phyloP scores from a whole-genome alignment of 1,139 yeast genomes.

The Spathaspora sp. region DNA sequence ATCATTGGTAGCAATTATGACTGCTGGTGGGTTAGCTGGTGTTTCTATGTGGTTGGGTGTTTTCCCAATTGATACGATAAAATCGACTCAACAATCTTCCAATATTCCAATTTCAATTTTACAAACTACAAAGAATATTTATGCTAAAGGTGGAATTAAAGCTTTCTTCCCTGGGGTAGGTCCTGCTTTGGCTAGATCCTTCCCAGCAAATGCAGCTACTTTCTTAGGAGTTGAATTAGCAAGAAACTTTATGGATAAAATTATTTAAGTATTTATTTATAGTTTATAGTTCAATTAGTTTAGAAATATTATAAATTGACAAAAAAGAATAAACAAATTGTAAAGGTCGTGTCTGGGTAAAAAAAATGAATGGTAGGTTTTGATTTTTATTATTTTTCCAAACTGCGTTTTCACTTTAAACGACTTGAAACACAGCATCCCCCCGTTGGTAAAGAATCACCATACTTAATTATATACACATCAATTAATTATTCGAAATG shows the following conservation, averaged over 20 bases:
- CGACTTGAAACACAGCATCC: neutral
- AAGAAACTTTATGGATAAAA: slow-evolving; percentile 58
- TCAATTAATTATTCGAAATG: slow-evolving; percentile 22
- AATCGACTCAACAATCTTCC: slow-evolving; percentile 79
- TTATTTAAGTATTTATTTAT: slow-evolving; percentile 16
- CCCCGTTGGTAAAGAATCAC: neutral
- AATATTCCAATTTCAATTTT: slow-evolving; percentile 57
- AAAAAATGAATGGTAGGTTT: slow-evolving; percentile 2
- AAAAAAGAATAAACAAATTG: too few species aligned
- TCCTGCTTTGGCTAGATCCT: slow-evolving; percentile 89
- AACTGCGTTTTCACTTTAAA: neutral
- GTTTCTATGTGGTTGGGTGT: slow-evolving; percentile 96
- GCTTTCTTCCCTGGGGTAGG: slow-evolving; percentile 98
- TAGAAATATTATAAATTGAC: neutral
- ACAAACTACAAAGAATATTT: slow-evolving; percentile 64
- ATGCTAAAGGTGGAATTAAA: slow-evolving; percentile 72
- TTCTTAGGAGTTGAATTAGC: slow-evolving; percentile 94
- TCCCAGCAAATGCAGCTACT: slow-evolving; percentile 98
- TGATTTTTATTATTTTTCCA: neutral
- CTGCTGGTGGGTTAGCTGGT: slow-evolving; percentile 96
- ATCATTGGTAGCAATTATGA: slow-evolving; percentile 71
- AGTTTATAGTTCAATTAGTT: neutral
- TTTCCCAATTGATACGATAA: slow-evolving; percentile 95
- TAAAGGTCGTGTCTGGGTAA: neutral
- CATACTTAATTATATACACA: neutral